Conservation (phyloP, 441 rosid species). For the Capsella rubella region DNA sequence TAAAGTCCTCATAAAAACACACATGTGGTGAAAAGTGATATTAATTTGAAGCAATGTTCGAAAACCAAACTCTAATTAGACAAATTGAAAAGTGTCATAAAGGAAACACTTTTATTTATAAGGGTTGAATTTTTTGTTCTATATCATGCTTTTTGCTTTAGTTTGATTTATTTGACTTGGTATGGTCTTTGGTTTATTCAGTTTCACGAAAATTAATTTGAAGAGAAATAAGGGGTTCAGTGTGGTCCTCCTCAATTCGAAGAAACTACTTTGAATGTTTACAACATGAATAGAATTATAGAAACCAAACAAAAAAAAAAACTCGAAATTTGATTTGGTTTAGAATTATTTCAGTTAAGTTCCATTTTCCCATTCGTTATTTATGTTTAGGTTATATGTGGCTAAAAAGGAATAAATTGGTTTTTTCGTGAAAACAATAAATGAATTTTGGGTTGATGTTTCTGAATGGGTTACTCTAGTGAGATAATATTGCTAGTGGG, state of each 20-base stretch:
- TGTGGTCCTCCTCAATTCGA: background rate
- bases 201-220: background rate
- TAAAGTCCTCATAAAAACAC: conserved; percentile 22
- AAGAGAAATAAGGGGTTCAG: background rate
- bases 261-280: background rate
- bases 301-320: background rate
- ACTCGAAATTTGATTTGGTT: background rate
- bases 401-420: background rate
- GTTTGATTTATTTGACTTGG: conserved; percentile 24
- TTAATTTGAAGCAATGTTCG: background rate
- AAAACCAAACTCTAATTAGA: conserved; percentile 16
- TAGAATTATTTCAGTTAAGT: background rate
- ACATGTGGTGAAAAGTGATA: conserved; percentile 24
- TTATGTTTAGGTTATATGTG: background rate
- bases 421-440: background rate
- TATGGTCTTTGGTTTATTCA: conserved; percentile 8
- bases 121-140: conserved; percentile 5
- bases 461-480: conserved; percentile 3
- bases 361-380: background rate
- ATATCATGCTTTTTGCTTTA: conserved; percentile 11
- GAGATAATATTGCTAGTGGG: conserved; percentile 29
- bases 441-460: conserved; percentile 7
- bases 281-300: background rate
- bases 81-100: background rate
- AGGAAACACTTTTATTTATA: background rate